A percentile compares a stretch with the other conserved stretches of the same genome.
Evolutionary conservation across 2,329 filamentous ascomycete species (phyloP).

Genomic region (Rhinocladiella similis): DNA sequence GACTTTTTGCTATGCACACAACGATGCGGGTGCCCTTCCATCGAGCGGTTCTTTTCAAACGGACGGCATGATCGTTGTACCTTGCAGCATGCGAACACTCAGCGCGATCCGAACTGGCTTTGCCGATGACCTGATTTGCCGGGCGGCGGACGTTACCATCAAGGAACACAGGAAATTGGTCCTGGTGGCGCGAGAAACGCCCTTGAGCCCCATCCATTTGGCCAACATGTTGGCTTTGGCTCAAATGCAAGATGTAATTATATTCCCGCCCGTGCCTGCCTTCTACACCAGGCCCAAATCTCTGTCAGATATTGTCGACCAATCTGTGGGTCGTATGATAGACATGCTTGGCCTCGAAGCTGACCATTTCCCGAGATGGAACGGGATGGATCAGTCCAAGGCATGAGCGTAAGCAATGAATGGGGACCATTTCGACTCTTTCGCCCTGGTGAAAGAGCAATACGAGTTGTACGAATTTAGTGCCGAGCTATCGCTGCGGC

Average conservation of each 20-base stretch:
- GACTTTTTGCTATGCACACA: slow-evolving; percentile 21
- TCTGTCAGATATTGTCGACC: slow-evolving; percentile 46
- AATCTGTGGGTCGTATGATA: slow-evolving; percentile 49
- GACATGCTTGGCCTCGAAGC: slow-evolving; percentile 48
- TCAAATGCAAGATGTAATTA: slow-evolving; percentile 37
- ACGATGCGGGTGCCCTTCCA: slow-evolving; percentile 31
- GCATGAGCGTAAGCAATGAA: neutral
- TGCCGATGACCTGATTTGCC: slow-evolving; percentile 43
- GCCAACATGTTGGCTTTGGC: slow-evolving; percentile 9
- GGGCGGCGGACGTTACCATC: slow-evolving; percentile 44
- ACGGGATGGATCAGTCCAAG: slow-evolving; percentile 12
- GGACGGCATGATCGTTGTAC: slow-evolving; percentile 48
- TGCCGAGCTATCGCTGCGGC: neutral
- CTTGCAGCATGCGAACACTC: slow-evolving; percentile 49
- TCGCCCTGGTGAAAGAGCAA: neutral
- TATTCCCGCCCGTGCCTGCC: slow-evolving; percentile 47
- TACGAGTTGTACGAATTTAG: neutral
- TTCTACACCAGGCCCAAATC: slow-evolving; percentile 44
- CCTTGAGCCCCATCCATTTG: slow-evolving; percentile 28
- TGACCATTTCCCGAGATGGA: slow-evolving; percentile 42
- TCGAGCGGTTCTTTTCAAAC: slow-evolving; percentile 26
- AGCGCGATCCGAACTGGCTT: slow-evolving; percentile 40
- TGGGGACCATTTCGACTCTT: neutral
- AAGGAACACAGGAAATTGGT: slow-evolving; percentile 42
- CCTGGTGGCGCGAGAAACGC: slow-evolving; percentile 42